Evolutionary conservation across 2,329 filamentous ascomycete species (phyloP).

Genomic region (Thermomyces lanuginosus): DNA sequence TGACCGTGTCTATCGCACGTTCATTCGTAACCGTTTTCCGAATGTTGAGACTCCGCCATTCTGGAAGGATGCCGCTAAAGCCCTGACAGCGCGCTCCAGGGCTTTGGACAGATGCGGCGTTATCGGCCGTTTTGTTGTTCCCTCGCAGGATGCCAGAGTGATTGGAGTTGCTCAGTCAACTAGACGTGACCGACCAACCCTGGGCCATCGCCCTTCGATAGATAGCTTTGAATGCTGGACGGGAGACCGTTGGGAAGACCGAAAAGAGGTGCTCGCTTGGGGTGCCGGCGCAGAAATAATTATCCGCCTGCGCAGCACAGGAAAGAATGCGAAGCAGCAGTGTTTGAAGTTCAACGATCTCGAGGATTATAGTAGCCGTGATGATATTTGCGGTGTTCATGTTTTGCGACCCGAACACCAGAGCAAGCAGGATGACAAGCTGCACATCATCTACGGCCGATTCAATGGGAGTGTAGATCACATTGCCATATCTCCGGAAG

Average conservation of each 20-base stretch:
- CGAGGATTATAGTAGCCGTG: constrained; percentile 34
- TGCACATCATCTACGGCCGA: constrained; percentile 40
- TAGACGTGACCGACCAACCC: constrained; percentile 31
- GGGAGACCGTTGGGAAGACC: constrained; percentile 30
- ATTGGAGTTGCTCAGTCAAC: constrained; percentile 19
- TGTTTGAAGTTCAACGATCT: constrained; percentile 40
- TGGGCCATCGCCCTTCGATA: constrained; percentile 44
- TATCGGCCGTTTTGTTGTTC: constrained; percentile 37
- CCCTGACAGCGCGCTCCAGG: constrained; percentile 39
- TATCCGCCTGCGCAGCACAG: constrained; percentile 33
- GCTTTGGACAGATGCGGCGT: constrained; percentile 43
- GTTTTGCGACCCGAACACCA: constrained; percentile 31
- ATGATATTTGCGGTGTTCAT: constrained; percentile 44
- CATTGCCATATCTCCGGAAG: constrained; percentile 20
- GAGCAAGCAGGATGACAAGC: constrained; percentile 16
- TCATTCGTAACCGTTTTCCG: constrained; percentile 34
- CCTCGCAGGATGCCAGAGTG: constrained; percentile 24
- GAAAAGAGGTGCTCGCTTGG: constrained; percentile 42
- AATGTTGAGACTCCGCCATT: constrained; percentile 25
- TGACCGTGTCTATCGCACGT: constrained; percentile 32
- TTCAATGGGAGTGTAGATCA: constrained; percentile 37
- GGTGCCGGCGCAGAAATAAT: constrained; percentile 43
- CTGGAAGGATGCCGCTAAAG: constrained; percentile 36
- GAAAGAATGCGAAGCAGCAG: constrained; percentile 14
- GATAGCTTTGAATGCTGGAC: constrained; percentile 41